phyloP scores from a whole-genome alignment of 1,284 basidiomycete genomes.

The Trichosporon asahii region DNA sequence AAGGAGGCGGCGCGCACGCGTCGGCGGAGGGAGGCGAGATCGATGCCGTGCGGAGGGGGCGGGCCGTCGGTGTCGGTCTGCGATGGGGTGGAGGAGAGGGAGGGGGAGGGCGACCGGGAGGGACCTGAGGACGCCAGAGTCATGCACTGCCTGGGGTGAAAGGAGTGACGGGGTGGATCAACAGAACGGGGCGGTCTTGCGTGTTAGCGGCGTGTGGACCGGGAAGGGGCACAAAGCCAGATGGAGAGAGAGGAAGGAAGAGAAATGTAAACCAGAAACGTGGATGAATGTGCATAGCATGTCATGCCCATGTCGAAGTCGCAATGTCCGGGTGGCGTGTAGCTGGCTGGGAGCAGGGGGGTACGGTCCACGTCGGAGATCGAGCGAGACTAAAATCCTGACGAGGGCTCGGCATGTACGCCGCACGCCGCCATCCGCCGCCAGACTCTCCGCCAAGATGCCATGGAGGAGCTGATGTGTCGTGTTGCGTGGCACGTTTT shows the following conservation, averaged over 20 bases:
- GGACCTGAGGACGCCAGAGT: neutral
- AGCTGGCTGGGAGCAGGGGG: neutral
- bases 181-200: neutral
- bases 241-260: neutral
- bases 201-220: neutral
- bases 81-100: neutral
- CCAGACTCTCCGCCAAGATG: too few relatives aligned
- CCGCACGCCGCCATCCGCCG: neutral
- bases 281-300: neutral
- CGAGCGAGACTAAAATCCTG: neutral
- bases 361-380: neutral
- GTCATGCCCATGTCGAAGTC: neutral
- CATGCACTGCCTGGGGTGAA: constrained; percentile 1
- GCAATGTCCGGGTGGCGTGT: neutral
- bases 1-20: neutral
- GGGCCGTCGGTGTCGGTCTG: neutral
- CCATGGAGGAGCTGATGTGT: neutral
- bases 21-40: neutral
- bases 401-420: neutral
- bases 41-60: neutral
- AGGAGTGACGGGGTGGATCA: constrained; percentile 2
- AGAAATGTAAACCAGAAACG: neutral
- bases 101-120: neutral
- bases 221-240: neutral
- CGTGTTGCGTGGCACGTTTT: neutral